Evolutionary conservation across 768 basidiomycete species (phyloP), one percentile per base, ranked within the genome.

Genomic region (Pleurotus cornucopiae): DNA sequence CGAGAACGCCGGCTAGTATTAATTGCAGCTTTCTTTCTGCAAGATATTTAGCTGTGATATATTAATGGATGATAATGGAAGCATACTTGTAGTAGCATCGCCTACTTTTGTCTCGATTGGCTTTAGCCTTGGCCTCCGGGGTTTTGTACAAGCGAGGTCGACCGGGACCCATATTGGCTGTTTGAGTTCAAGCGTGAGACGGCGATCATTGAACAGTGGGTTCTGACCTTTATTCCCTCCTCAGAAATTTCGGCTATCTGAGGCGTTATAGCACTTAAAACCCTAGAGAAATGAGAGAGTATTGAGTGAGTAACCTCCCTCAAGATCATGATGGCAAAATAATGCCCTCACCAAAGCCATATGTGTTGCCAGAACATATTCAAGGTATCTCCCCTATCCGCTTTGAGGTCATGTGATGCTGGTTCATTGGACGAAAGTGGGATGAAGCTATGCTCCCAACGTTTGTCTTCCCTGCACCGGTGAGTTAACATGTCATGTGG

Each of bases 91-190:
- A 46, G 53, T 63, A 62, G 45, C 59, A 45, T 1, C 49, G 41
- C 43, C 56, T 63, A 18, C 59, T 60, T 14, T 61, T 62, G 4
- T 58, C 55, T 18, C 57, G 57, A 41, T 60, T 58, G 5, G 62
- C 59, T n/a, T 37, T 55, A 1, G n/a, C 3, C 39, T 57, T 58
- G 30, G 58, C 51, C 38, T 62, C 59, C 0, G 52, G 2, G 0
- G 58, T 58, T 30, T 45, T 25, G 23, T 63, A 61, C 11, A 55
- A 51, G n/a, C 38, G 25, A 9, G 12, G 44, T 13, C 61, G 58
- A 6, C 58, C 61, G 14, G 9, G n/a, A 43, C n/a, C n/a, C 41
- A 43, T 43, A 9, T 4, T 43, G 41, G 41, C 12, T 6, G 18
- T 43, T n/a, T 14, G 18, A 43, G 41, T 14, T n/a, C 6, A 43